phyloP scores from a whole-genome alignment of 2,329 filamentous ascomycete genomes.

The Pyricularia grisea region DNA sequence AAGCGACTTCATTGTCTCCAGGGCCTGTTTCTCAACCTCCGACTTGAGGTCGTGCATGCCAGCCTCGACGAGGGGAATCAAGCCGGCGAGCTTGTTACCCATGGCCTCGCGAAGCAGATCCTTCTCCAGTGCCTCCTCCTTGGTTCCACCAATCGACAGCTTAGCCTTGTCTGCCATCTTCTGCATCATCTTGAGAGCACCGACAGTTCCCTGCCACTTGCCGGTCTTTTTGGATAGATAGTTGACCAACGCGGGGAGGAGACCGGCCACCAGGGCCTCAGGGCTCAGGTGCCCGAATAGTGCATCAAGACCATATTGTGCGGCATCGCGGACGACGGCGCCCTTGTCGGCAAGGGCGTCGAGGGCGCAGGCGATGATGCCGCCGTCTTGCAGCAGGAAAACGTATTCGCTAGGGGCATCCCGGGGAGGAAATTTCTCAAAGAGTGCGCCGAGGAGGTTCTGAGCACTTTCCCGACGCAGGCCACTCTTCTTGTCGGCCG shows the following conservation, averaged over 20 bases:
- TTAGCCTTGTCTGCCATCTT: slow-evolving; percentile 94
- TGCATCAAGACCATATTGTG: slow-evolving; percentile 88
- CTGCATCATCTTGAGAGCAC: slow-evolving; percentile 74
- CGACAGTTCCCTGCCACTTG: slow-evolving; percentile 96
- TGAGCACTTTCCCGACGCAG: slow-evolving; percentile 81
- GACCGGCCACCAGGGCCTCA: slow-evolving; percentile 73
- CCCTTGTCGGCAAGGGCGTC: slow-evolving; percentile 89
- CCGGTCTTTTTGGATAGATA: slow-evolving; percentile 79
- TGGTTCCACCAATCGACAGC: slow-evolving; percentile 66
- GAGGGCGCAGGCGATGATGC: slow-evolving; percentile 61
- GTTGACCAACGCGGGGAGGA: slow-evolving; percentile 64
- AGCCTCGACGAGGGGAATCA: slow-evolving; percentile 85
- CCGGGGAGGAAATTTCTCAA: slow-evolving; percentile 75
- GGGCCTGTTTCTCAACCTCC: slow-evolving; percentile 82
- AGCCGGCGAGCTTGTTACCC: slow-evolving; percentile 73
- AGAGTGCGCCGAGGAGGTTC: slow-evolving; percentile 87
- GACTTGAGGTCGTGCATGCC: slow-evolving; percentile 96
- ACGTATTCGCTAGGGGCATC: slow-evolving; percentile 73
- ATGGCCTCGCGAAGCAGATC: slow-evolving; percentile 84
- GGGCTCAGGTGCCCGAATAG: slow-evolving; percentile 70
- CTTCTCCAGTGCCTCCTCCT: slow-evolving; percentile 79
- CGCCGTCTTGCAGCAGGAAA: slow-evolving; percentile 73
- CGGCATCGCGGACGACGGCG: slow-evolving; percentile 77
- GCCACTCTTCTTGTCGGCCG: slow-evolving; percentile 87
- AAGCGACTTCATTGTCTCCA: slow-evolving; percentile 83